Conservation (phyloP, 768 basidiomycete genomes). For the Postia placenta region DNA sequence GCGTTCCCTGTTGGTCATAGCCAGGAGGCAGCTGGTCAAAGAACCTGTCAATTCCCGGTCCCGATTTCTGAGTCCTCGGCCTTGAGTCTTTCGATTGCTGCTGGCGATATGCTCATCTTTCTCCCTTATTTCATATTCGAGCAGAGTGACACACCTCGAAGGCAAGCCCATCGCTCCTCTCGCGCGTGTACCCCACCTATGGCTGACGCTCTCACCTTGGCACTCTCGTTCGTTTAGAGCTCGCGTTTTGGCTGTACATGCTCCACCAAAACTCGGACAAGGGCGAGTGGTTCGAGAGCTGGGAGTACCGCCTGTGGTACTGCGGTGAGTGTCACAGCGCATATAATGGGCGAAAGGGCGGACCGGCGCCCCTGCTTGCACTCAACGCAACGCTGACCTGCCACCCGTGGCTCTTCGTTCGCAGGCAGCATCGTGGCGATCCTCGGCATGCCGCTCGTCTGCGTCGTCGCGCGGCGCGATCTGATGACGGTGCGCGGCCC, state of each 20-base stretch:
- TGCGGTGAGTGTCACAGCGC: constrained; percentile 44
- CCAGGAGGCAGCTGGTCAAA: no score
- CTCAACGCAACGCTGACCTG: not conserved
- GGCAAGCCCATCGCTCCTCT: constrained; percentile 31
- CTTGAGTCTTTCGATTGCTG: no score
- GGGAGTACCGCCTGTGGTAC: constrained; percentile 73
- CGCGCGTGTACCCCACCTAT: not conserved
- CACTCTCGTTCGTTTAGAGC: constrained; percentile 35
- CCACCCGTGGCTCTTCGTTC: not conserved
- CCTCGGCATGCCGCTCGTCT: constrained; percentile 67
- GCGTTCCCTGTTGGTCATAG: no score
- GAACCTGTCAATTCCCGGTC: no score
- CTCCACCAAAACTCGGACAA: constrained; percentile 68
- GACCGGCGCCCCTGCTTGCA: no score
- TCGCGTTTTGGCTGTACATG: constrained; percentile 80
- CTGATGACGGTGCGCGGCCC: constrained; percentile 47
- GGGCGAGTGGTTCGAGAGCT: constrained; percentile 73
- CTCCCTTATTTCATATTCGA: no score
- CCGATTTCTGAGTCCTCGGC: no score
- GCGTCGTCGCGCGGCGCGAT: constrained; percentile 50
- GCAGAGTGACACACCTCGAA: constrained; percentile 77
- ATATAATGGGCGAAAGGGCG: no score
- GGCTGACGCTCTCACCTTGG: not conserved
- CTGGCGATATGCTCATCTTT: no score
- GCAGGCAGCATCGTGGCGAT: constrained; percentile 60